Conservation (phyloP, 2,329 filamentous ascomycete genomes). For the Cladosporium sp. region DNA sequence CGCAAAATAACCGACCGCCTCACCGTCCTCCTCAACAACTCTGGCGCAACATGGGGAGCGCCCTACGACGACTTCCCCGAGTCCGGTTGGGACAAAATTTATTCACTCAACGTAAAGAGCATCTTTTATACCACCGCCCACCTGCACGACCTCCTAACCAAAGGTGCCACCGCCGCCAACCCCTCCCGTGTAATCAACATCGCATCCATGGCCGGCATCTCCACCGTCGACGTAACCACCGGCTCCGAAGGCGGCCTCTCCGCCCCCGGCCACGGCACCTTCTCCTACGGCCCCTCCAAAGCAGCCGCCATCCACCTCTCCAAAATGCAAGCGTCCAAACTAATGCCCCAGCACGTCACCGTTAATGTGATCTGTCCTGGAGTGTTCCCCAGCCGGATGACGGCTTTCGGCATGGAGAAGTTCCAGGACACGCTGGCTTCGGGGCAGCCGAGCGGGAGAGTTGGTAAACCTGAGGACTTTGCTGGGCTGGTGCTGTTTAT, state of each 20-base stretch:
- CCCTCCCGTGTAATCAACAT: constrained; percentile 51
- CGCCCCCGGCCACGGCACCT: constrained; percentile 45
- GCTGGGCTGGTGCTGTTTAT: constrained; percentile 49
- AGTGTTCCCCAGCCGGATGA: constrained; percentile 60
- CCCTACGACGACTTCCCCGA: constrained; percentile 60
- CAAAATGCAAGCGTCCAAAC: constrained; percentile 54
- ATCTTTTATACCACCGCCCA: constrained; percentile 51
- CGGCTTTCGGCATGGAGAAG: constrained; percentile 48
- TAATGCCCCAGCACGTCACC: constrained; percentile 54
- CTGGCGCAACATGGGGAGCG: constrained; percentile 49
- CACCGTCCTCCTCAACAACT: constrained; percentile 50
- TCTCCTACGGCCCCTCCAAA: constrained; percentile 51
- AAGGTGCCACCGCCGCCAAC: constrained; percentile 41
- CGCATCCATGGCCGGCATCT: constrained; percentile 46
- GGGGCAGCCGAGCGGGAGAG: constrained; percentile 48
- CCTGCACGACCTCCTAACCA: constrained; percentile 46
- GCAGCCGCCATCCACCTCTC: constrained; percentile 57
- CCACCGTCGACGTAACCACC: constrained; percentile 48
- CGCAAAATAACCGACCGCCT: constrained; percentile 47
- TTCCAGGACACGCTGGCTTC: constrained; percentile 50
- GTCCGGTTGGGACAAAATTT: constrained; percentile 57
- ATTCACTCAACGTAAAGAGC: constrained; percentile 36
- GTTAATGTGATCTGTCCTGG: constrained; percentile 60
- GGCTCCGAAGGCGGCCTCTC: constrained; percentile 52
- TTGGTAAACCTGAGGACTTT: constrained; percentile 52